phyloP scores from a whole-genome alignment of 768 basidiomycete species.

The Macrolepiota fuliginosa region DNA sequence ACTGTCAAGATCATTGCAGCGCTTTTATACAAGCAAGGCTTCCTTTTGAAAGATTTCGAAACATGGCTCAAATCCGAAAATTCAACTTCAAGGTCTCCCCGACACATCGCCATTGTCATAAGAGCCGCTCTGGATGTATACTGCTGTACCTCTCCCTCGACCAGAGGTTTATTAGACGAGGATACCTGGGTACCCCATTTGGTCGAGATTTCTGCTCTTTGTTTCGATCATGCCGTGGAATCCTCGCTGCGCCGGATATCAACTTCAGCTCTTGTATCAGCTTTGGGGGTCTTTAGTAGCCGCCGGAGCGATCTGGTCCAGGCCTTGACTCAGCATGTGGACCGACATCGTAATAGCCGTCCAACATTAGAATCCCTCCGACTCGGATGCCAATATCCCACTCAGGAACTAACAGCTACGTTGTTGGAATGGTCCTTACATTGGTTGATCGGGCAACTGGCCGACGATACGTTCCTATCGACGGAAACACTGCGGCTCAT shows the following conservation, averaged over 20 bases:
- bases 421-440: slow-evolving; percentile 6
- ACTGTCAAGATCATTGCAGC: slow-evolving; percentile 41
- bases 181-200: slow-evolving; percentile 31
- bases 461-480: background rate
- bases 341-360: background rate
- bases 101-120: slow-evolving; percentile 36
- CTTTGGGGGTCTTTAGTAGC: background rate
- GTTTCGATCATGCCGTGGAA: background rate
- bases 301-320: background rate
- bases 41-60: slow-evolving; percentile 23
- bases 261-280: background rate
- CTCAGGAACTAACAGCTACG: background rate
- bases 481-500: background rate
- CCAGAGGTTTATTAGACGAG: slow-evolving; percentile 13
- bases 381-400: background rate
- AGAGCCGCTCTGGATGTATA: slow-evolving; percentile 45
- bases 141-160: slow-evolving; percentile 1
- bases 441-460: slow-evolving; percentile 3
- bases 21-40: slow-evolving; percentile 39
- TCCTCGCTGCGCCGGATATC: background rate
- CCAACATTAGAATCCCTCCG: slow-evolving; percentile 3
- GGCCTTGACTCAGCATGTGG: background rate
- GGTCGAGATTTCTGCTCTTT: slow-evolving; percentile 11
- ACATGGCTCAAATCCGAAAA: slow-evolving; percentile 40
- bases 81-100: slow-evolving; percentile 20